These are phyloP conservation scores for Acanthamoeba castellanii DNA, from an alignment of 208 protist genomes.

Conservation along the genomic window DNA sequence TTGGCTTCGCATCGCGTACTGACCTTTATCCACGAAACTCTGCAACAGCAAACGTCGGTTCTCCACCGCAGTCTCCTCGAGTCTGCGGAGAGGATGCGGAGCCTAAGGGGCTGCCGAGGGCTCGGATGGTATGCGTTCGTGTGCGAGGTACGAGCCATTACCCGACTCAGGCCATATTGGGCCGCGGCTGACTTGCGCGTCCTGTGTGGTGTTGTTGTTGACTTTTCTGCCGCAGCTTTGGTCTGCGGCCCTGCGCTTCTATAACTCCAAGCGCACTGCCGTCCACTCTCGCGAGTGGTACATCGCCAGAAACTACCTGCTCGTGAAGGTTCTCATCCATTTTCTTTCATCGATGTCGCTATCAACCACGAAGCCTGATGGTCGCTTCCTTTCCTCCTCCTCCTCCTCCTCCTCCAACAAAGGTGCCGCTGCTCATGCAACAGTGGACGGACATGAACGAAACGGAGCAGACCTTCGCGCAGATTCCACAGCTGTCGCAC, in stretches of 20 bases:
- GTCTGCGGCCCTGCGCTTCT: neutral
- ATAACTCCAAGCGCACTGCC: neutral
- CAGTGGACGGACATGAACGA: neutral
- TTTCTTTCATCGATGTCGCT: neutral
- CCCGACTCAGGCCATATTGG: neutral
- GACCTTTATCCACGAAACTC: too few species aligned
- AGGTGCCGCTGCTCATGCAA: constrained; percentile 20
- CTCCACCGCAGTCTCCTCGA: neutral
- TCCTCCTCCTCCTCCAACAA: too few species aligned
- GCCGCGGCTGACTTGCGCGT: neutral
- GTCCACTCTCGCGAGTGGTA: constrained; percentile 19
- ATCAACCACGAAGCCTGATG: neutral
- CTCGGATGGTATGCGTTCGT: constrained; percentile 35
- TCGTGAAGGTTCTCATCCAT: neutral
- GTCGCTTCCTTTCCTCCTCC: neutral
- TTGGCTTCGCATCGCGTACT: neutral
- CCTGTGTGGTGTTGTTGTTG: neutral
- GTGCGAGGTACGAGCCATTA: neutral
- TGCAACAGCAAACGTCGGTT: neutral
- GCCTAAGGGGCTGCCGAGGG: neutral
- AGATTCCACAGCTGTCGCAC: neutral
- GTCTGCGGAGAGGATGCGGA: neutral
- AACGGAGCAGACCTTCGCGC: neutral
- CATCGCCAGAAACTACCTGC: constrained; percentile 3
- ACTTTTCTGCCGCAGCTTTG: neutral